Percentiles rank a stretch among this genome's conserved stretches.
Conservation (phyloP, 192 early-diverging fungal species). For the Mortierella claussenii region DNA sequence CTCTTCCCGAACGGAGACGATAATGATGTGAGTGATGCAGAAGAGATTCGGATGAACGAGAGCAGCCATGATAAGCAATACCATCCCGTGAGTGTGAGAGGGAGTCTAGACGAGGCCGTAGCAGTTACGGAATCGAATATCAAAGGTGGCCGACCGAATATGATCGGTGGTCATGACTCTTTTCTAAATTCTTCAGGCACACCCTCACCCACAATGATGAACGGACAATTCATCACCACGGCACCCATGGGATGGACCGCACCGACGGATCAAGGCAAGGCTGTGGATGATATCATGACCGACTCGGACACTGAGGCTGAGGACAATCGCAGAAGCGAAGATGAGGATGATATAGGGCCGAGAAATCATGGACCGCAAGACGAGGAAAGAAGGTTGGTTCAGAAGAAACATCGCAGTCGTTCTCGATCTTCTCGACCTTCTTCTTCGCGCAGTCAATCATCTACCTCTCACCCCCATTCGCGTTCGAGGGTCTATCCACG, state of each 20-base stretch:
- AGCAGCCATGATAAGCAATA: slow-evolving; percentile 11
- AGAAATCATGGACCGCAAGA: background rate
- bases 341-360: background rate
- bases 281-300: background rate
- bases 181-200: slow-evolving; percentile 8
- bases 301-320: slow-evolving; percentile 13
- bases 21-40: slow-evolving; percentile 20
- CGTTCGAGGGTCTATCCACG: no score
- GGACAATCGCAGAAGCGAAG: no score
- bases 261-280: background rate
- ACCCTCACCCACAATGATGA: slow-evolving; percentile 4
- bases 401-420: background rate
- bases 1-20: slow-evolving; percentile 19
- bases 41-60: slow-evolving; percentile 31
- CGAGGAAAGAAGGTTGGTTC: slow-evolving; percentile 17
- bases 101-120: slow-evolving; percentile 25
- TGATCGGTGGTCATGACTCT: background rate
- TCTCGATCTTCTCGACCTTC: slow-evolving; percentile 1
- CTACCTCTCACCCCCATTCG: no score
- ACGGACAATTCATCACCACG: background rate
- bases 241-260: background rate
- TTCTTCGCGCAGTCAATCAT: no score
- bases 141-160: background rate
- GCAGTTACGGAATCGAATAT: background rate
- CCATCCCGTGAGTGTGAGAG: slow-evolving; percentile 19